Conservation (phyloP, 2,329 filamentous ascomycete species). For the Thermothelomyces thermophilus region DNA sequence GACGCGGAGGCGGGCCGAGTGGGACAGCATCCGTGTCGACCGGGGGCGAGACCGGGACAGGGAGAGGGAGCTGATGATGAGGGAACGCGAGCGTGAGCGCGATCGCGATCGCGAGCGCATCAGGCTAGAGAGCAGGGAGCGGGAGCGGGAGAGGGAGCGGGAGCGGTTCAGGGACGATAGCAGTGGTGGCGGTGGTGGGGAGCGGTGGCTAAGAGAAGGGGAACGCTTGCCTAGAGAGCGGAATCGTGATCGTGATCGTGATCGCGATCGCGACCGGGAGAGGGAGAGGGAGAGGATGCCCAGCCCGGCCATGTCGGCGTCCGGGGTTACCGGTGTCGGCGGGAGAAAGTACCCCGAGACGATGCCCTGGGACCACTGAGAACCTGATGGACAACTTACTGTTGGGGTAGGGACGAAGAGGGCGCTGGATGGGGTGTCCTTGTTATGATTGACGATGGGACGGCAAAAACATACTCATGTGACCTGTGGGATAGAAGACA, state of each 20-base stretch:
- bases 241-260: slow-evolving; percentile 29
- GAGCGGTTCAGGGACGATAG: slow-evolving; percentile 22
- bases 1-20: background rate
- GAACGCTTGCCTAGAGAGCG: slow-evolving; percentile 16
- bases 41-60: background rate
- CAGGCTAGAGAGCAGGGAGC: slow-evolving; percentile 20
- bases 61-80: background rate
- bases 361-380: slow-evolving; percentile 21
- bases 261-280: slow-evolving; percentile 33
- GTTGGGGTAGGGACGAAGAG: no score
- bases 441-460: no score
- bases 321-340: slow-evolving; percentile 29
- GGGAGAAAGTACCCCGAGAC: slow-evolving; percentile 35
- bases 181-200: slow-evolving; percentile 3
- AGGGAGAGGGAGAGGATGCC: slow-evolving; percentile 29
- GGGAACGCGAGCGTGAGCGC: background rate
- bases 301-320: slow-evolving; percentile 31
- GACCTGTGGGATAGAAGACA: no score
- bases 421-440: no score
- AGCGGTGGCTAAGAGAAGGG: background rate
- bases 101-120: slow-evolving; percentile 24
- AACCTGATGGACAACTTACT: no score
- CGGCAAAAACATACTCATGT: no score
- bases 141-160: slow-evolving; percentile 32
- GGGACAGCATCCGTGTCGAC: background rate